A percentile compares a stretch with the other conserved stretches of the same genome.
phyloP scores from a whole-genome alignment of 1,139 yeast genomes.

The Meyerozyma athensensis region DNA sequence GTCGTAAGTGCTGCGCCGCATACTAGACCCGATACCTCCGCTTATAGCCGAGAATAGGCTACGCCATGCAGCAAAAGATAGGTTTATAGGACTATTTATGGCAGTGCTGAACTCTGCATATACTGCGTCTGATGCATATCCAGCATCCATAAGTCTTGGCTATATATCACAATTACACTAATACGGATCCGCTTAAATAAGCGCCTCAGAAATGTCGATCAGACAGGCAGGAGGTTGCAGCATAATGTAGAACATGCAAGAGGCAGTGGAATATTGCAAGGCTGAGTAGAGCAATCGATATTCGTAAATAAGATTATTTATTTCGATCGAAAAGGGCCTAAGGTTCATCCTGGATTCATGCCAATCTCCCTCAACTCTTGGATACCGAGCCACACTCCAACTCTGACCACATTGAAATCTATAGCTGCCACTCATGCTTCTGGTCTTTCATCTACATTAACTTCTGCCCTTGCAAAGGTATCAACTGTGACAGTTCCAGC shows the following conservation, averaged over 20 bases:
- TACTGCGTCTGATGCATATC: too few relatives aligned
- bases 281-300: background rate
- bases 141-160: too few relatives aligned
- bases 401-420: constrained; percentile 16
- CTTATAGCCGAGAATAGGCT: too few relatives aligned
- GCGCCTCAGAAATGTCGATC: background rate
- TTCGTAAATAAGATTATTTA: background rate
- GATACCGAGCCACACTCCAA: constrained; percentile 7
- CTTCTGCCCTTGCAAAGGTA: constrained; percentile 8
- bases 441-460: constrained; percentile 11
- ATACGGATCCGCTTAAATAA: background rate
- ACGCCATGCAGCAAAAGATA: too few relatives aligned
- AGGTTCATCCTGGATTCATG: background rate
- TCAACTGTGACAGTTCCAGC: constrained; percentile 8
- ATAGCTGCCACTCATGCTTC: constrained; percentile 20
- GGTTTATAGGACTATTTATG: too few relatives aligned
- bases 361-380: background rate
- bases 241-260: background rate
- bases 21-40: too few relatives aligned
- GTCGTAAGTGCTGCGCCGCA: too few relatives aligned
- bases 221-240: background rate
- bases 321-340: background rate
- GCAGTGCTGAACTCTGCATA: background rate
- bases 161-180: too few relatives aligned
- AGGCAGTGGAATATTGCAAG: background rate